Conservation (phyloP, 176 grass and related monocot species). For the Bolboschoenus planiculmis region DNA sequence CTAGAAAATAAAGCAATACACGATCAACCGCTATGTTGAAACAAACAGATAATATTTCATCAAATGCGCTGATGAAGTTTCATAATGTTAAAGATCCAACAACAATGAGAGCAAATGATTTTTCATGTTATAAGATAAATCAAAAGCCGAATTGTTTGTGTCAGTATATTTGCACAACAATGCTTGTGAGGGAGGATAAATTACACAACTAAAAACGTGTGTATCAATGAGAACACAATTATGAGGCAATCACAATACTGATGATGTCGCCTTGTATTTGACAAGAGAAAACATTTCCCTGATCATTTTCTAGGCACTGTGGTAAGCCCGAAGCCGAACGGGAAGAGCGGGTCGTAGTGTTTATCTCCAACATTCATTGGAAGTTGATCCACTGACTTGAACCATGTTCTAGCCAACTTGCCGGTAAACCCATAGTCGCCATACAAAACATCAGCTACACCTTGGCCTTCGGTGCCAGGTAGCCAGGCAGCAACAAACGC, state of each 20-base stretch:
- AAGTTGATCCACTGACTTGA: constrained; percentile 81
- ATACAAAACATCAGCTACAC: constrained; percentile 76
- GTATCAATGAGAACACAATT: background rate
- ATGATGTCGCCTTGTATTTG: background rate
- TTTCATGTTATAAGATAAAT: background rate
- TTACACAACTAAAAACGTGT: background rate
- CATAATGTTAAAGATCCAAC: background rate
- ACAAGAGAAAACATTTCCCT: background rate
- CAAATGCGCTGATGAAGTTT: background rate
- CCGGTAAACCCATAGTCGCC: constrained; percentile 77
- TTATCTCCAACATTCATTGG: constrained; percentile 84
- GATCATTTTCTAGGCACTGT: constrained; percentile 28
- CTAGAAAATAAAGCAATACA: background rate
- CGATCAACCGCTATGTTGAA: background rate
- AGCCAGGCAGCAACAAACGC: constrained; percentile 86
- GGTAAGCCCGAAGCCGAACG: constrained; percentile 67
- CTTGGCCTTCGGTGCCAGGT: constrained; percentile 73
- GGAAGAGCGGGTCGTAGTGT: constrained; percentile 77
- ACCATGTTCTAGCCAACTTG: constrained; percentile 82
- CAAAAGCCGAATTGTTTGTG: background rate
- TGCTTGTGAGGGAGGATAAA: background rate
- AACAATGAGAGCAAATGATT: background rate
- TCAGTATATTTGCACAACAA: background rate
- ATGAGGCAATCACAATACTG: background rate
- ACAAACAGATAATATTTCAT: background rate